A percentile compares a stretch with the other conserved stretches of the same genome.
These are phyloP conservation scores for Cynanchum wilfordii DNA, from an alignment of 257 asterid species.

Conservation along the genomic window DNA sequence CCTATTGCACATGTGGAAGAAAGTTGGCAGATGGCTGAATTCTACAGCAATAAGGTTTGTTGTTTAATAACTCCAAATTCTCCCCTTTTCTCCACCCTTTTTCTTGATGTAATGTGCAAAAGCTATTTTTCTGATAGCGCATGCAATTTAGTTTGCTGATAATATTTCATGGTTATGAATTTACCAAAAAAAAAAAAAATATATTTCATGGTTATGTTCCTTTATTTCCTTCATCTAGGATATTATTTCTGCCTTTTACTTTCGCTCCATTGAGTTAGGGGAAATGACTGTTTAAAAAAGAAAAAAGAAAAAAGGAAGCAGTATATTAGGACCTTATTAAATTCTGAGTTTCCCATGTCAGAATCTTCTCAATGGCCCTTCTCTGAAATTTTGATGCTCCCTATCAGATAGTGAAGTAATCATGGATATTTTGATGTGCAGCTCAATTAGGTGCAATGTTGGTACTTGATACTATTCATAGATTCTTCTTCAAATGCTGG, in stretches of 20 bases:
- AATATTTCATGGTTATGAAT: background rate
- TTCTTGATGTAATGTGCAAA: background rate
- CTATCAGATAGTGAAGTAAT: background rate
- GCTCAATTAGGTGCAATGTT: background rate
- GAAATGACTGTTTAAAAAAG: background rate
- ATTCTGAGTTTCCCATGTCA: background rate
- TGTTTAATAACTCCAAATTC: background rate
- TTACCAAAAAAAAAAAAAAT: too few species aligned
- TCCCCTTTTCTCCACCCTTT: background rate
- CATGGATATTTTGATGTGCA: background rate
- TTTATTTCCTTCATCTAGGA: background rate
- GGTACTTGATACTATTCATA: background rate
- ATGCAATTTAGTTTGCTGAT: background rate
- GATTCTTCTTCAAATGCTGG: background rate
- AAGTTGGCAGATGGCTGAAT: conserved; percentile 99
- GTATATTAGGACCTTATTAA: background rate
- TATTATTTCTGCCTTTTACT: background rate
- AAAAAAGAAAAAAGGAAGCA: too few species aligned
- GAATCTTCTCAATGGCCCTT: background rate
- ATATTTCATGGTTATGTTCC: background rate
- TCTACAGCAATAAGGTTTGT: conserved; percentile 79
- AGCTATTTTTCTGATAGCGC: background rate
- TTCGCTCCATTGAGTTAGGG: background rate
- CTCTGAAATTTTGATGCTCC: background rate
- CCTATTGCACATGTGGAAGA: conserved; percentile 96